Evolutionary conservation across 352 stramenopile genomes (phyloP).

Genomic region (Hyaloperonospora arabidopsidis): DNA sequence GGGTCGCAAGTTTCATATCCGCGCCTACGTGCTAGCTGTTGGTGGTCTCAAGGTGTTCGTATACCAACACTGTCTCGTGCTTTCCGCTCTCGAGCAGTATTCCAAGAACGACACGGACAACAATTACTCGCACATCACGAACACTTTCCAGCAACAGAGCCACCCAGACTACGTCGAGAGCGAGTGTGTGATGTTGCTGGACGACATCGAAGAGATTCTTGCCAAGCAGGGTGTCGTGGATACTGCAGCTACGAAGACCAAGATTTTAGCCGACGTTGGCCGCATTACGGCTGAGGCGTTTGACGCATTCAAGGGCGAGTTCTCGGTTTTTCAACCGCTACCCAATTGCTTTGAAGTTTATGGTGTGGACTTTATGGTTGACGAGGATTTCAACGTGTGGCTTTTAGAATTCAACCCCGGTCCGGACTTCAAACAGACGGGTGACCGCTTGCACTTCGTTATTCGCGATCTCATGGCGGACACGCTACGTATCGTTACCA

Average conservation of each 20-base stretch:
- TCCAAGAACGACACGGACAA: constrained; percentile 37
- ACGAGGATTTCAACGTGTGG: constrained; percentile 60
- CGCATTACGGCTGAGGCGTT: constrained; percentile 58
- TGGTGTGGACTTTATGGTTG: constrained; percentile 69
- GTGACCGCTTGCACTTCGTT: constrained; percentile 44
- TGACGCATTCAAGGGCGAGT: constrained; percentile 64
- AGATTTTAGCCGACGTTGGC: constrained; percentile 54
- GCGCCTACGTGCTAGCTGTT: constrained; percentile 52
- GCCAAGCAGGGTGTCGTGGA: constrained; percentile 31
- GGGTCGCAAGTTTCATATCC: constrained; percentile 66
- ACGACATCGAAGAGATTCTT: constrained; percentile 52
- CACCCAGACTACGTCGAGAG: constrained; percentile 64
- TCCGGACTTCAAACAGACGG: constrained; percentile 73
- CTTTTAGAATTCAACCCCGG: constrained; percentile 71
- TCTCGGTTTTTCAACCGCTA: constrained; percentile 62
- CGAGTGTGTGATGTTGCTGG: constrained; percentile 54
- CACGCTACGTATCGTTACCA: constrained; percentile 47
- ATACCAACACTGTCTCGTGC: constrained; percentile 53
- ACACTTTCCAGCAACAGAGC: constrained; percentile 67
- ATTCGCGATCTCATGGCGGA: constrained; percentile 58
- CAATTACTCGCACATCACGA: constrained; percentile 69
- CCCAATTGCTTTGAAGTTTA: constrained; percentile 73
- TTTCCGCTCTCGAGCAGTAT: constrained; percentile 49
- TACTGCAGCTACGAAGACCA: constrained; percentile 34
- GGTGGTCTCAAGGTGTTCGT: constrained; percentile 60